These are phyloP conservation scores for Haematococcus sp. DNA, from an alignment of 139 green algal genomes.

Conservation along the genomic window DNA sequence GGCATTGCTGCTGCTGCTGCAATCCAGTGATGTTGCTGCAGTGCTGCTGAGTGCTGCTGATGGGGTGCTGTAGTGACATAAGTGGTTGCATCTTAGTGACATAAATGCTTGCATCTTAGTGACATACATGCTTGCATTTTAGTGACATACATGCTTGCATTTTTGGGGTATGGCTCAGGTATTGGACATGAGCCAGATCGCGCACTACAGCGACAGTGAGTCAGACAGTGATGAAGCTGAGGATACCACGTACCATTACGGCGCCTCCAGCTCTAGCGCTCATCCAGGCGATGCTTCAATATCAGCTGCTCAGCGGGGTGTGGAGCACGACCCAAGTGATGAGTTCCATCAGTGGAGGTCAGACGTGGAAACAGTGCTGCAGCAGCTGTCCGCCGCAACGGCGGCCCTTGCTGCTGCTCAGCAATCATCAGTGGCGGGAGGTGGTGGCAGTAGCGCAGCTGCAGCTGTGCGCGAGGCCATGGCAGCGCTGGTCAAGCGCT, in stretches of 20 bases:
- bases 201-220: conserved; percentile 28
- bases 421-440: neutral
- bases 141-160: neutral
- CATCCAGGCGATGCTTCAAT: neutral
- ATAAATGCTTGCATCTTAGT: neutral
- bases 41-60: too few species aligned
- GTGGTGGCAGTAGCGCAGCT: neutral
- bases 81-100: neutral
- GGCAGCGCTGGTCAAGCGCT: neutral
- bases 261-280: neutral
- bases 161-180: conserved; percentile 8
- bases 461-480: conserved; percentile 1
- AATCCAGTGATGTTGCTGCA: too few species aligned
- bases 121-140: neutral
- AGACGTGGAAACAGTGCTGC: conserved; percentile 11
- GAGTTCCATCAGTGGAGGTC: conserved; percentile 16
- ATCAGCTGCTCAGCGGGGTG: neutral
- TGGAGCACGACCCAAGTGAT: neutral
- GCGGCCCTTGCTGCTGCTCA: neutral
- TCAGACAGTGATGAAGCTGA: conserved; percentile 13
- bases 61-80: neutral
- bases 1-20: too few species aligned
- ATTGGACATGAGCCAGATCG: conserved; percentile 16
- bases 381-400: neutral
- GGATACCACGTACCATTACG: neutral